Base-by-base conservation (phyloP, 75 land plant genomes). In the Sequoiadendron giganteum region DNA sequence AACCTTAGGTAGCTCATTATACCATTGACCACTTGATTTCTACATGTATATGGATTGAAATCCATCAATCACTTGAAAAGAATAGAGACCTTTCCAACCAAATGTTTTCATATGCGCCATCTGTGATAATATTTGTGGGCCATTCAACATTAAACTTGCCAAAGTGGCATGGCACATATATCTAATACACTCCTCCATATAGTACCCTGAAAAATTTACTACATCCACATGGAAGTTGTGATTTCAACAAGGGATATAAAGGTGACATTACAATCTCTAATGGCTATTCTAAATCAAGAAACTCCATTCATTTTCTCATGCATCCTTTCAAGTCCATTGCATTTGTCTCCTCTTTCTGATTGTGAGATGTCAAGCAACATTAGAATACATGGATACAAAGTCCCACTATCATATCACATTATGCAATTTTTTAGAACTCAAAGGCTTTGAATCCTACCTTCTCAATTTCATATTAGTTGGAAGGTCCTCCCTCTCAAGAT, bases 241-340 rank as follows among this genome's bases (percentile, higher is more conserved):
- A 19, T 40, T 79, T 85, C 10, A 56, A 10, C 3, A 55, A 19
- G 30, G 86, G 68, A 34, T 7, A 56, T 25, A 56, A 10, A 32
- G 72, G 39, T 85, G 34, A 85, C 11, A 10, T 56, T 10, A 85
- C 6, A 19, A 85, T 13, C 49, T 9, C 42, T 39, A 78, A 54
- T 25, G 73, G 77, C 93, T 87, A 98, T 58, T 98, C 99, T 83
- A 98, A 79, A 90, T 98, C 99, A 70, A 98, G 97, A 91, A 98
- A 98, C 89, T 98, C 99, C 99, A 98, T 97, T 75, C 99, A 90
- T 88, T 98, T 98, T 87, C 98, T 93, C 97, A 98, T 98, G 14
- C 95, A 87, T n/a, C 99, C 99, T 91, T 97, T 98, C 68, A 98
- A 93, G 88, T 98, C 99, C 58, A 92, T 89, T 5, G 95, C 96